These are phyloP conservation scores for Picochlorum sp. DNA, from an alignment of 139 green algal genomes.

Conservation along the genomic window DNA sequence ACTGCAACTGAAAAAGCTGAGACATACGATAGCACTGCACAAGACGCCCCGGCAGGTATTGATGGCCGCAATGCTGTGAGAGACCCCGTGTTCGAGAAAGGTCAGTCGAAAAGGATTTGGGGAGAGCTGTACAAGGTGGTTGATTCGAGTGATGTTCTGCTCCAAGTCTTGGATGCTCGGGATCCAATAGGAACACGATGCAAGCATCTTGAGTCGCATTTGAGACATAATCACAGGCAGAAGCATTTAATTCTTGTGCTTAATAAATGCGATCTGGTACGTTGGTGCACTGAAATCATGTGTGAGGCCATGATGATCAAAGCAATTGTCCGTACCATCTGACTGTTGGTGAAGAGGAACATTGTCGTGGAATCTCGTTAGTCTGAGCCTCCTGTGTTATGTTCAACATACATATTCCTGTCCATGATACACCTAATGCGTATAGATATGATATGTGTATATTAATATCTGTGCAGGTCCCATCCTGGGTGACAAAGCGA, in stretches of 20 bases:
- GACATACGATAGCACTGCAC: background rate
- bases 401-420: background rate
- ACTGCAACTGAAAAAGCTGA: constrained; percentile 6
- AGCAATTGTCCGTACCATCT: constrained; percentile 50
- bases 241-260: constrained; percentile 98
- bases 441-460: background rate
- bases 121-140: constrained; percentile 98
- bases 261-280: constrained; percentile 95
- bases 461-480: constrained; percentile 56
- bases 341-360: constrained; percentile 26
- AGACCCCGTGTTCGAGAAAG: constrained; percentile 84
- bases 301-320: constrained; percentile 32
- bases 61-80: constrained; percentile 19
- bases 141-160: constrained; percentile 16
- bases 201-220: constrained; percentile 84
- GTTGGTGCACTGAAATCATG: background rate
- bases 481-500: constrained; percentile 93
- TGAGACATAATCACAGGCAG: constrained; percentile 82
- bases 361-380: constrained; percentile 61
- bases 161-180: constrained; percentile 89
- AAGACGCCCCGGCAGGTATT: constrained; percentile 7
- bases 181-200: constrained; percentile 94
- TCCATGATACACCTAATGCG: background rate
- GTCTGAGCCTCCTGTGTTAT: constrained; percentile 32
- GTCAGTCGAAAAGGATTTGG: constrained; percentile 96